A percentile compares a stretch with the other conserved stretches of the same genome.
Conservation (phyloP, 352 stramenopile genomes). For the Pythium aristosporum region DNA sequence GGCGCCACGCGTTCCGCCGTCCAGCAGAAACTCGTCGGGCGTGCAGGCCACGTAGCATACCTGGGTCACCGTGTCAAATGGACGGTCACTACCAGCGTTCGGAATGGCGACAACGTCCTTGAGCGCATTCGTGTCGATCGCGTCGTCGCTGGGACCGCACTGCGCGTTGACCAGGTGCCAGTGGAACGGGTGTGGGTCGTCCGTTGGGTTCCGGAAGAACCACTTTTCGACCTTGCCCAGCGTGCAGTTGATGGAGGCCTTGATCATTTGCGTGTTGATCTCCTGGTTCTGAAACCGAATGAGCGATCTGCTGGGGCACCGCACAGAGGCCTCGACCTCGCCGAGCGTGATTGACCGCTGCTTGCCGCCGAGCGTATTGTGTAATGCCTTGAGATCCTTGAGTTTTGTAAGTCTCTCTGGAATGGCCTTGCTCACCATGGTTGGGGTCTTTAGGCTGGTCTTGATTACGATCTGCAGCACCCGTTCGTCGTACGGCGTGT, state of each 20-base stretch:
- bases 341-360: conserved; percentile 49
- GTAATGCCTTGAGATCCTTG: conserved; percentile 59
- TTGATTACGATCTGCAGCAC: conserved; percentile 50
- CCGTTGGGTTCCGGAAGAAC: conserved; percentile 76
- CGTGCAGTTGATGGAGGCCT: conserved; percentile 50
- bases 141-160: conserved; percentile 58
- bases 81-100: conserved; percentile 40
- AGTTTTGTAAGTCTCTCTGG: conserved; percentile 36
- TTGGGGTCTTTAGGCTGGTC: conserved; percentile 34
- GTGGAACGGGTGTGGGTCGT: conserved; percentile 73
- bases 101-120: conserved; percentile 74
- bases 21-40: conserved; percentile 61
- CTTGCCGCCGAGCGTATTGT: conserved; percentile 44
- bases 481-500: conserved; percentile 52
- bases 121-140: conserved; percentile 58
- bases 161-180: conserved; percentile 79
- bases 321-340: conserved; percentile 45
- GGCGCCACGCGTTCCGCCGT: conserved; percentile 41
- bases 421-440: conserved; percentile 33
- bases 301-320: conserved; percentile 39
- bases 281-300: conserved; percentile 50
- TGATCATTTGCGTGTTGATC: conserved; percentile 52
- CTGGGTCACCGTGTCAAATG: conserved; percentile 40
- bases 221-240: conserved; percentile 75
- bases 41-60: conserved; percentile 77